Percentiles rank a stretch among this genome's conserved stretches.
phyloP scores from a whole-genome alignment of 2,329 filamentous ascomycete genomes.

The Fusarium siculi region DNA sequence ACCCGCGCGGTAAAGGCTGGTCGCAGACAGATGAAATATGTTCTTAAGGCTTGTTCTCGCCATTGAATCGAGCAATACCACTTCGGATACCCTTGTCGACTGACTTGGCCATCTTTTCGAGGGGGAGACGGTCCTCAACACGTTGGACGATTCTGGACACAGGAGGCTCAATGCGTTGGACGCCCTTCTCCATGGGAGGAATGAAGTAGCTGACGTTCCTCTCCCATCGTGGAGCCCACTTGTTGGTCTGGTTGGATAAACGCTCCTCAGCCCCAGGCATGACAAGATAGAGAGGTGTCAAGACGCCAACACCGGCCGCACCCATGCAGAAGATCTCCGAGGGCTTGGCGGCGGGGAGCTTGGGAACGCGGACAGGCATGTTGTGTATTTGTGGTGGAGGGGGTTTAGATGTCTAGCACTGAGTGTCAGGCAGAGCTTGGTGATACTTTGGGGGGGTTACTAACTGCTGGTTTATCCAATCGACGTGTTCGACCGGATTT shows the following conservation, averaged over 20 bases:
- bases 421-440: background rate
- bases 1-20: background rate
- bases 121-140: constrained; percentile 59
- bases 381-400: constrained; percentile 39
- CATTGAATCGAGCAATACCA: constrained; percentile 54
- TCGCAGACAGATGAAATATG: background rate
- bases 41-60: constrained; percentile 42
- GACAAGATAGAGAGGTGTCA: constrained; percentile 68
- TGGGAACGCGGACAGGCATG: constrained; percentile 60
- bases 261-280: constrained; percentile 66
- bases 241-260: constrained; percentile 63
- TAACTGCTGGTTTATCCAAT: constrained; percentile 23
- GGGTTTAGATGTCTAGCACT: background rate
- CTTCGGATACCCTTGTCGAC: constrained; percentile 60
- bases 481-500: background rate
- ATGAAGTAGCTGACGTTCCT: constrained; percentile 65
- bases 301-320: constrained; percentile 62
- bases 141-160: constrained; percentile 57
- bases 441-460: background rate
- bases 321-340: constrained; percentile 65
- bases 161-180: constrained; percentile 61
- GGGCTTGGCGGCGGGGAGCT: constrained; percentile 60
- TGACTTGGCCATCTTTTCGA: constrained; percentile 61
- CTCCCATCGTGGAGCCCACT: constrained; percentile 71
- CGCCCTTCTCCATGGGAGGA: constrained; percentile 57